Evolutionary conservation across 208 protist genomes (phyloP), one percentile per base, ranked within the genome.

Genomic region (Trypanosoma theileri): DNA sequence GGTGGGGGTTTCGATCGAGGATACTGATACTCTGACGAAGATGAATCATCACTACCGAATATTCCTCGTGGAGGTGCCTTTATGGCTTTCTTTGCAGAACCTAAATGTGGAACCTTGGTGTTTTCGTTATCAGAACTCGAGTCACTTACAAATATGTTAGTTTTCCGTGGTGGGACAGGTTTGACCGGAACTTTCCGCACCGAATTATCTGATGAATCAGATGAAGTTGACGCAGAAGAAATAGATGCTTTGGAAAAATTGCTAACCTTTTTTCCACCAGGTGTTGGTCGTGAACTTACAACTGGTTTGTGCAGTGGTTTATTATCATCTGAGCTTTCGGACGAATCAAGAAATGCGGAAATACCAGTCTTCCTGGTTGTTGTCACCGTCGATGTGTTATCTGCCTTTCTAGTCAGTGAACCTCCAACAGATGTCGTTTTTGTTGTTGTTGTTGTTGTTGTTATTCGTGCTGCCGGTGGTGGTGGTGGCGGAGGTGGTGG

Each of bases 331-430:
- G 71, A 73, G 24, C 69, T 78, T 24, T 71, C 69, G 54, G 75
- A 76, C 4, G 75, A 75, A 52, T 54, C 58, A 26, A 74, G 70
- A 24, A 75, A 57, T 7, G 59, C 56, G 1, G 73, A 59, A 40
- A 73, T 41, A 14, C 19, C 35, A 22, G 6, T 70, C 59, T 61
- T 69, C 4, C 50, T 70, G 0, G 46, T 45, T 22, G 52, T 16
- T n/a, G 31, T 58, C 12, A 3, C 51, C 0, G 28, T n/a, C 22
- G 59, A 11, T 67, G 59, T 46, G 26, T 46, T 13, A 41, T 26
- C 17, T 14, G 13, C 13, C 19, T n/a, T 55, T n/a, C 16, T 10
- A 46, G 55, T 35, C 22, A 31, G 13, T 57, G 42, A 11, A 24
- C 7, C 28, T 24, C 48, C 28, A 57, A 3, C 22, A 6, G 48